Evolutionary conservation across 768 basidiomycete species (phyloP).

Genomic region (Boletus speciosus): DNA sequence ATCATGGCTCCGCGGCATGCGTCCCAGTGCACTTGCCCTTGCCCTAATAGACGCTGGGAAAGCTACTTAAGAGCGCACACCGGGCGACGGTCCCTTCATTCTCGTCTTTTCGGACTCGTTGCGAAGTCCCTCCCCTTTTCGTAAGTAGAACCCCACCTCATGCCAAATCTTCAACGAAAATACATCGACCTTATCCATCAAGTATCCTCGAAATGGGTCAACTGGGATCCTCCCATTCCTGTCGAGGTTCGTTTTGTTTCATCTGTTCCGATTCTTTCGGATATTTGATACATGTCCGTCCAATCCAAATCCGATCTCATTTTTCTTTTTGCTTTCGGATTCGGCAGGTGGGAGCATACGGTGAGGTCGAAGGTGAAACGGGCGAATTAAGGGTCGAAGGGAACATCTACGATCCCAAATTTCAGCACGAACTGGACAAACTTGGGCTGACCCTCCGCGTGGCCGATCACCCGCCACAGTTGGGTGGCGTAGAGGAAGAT

Average conservation of each 20-base stretch:
- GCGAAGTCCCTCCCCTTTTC: background rate
- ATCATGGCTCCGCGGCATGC: background rate
- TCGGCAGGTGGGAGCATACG: constrained; percentile 35
- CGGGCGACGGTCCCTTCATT: background rate
- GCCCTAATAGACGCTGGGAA: constrained; percentile 6
- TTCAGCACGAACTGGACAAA: constrained; percentile 15
- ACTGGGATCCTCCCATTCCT: constrained; percentile 35
- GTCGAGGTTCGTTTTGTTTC: constrained; percentile 25
- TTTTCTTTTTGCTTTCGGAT: too few relatives aligned
- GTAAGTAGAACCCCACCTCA: background rate
- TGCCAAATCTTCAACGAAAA: constrained; percentile 26
- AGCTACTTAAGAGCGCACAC: background rate
- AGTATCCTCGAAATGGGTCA: constrained; percentile 36
- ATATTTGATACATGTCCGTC: background rate
- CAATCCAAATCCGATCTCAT: background rate
- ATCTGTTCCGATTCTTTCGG: background rate
- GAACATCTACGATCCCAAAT: constrained; percentile 29
- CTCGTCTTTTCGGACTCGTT: background rate
- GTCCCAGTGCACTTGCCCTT: background rate
- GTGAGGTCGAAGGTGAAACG: constrained; percentile 26
- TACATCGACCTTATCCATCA: constrained; percentile 34
- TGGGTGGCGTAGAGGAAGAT: constrained; percentile 18
- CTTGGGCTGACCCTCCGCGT: constrained; percentile 1
- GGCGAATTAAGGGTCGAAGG: constrained; percentile 31
- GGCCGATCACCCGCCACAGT: constrained; percentile 12